Percentiles rank a stretch among this genome's conserved stretches.
Conservation (phyloP, 805 yeast genomes). For the Naumovozyma dairenensis region DNA sequence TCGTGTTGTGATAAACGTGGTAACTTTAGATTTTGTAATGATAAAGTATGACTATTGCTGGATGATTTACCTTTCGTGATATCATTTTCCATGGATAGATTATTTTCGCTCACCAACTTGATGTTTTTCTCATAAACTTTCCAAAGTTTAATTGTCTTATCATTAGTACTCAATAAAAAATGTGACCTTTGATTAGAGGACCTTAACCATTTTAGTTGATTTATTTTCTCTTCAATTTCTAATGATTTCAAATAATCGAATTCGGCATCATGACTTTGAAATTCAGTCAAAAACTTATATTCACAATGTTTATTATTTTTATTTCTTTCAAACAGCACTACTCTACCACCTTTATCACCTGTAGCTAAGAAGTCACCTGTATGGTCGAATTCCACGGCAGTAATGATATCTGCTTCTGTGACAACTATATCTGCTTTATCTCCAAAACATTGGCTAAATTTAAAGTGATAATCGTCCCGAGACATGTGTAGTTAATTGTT, state of each 20-base stretch:
- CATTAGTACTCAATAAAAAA: slow-evolving; percentile 83
- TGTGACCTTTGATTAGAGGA: slow-evolving; percentile 83
- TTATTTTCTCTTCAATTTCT: slow-evolving; percentile 96
- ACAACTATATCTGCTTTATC: slow-evolving; percentile 96
- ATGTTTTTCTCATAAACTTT: slow-evolving; percentile 86
- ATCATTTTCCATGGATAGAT: slow-evolving; percentile 42
- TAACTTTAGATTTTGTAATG: slow-evolving; percentile 46
- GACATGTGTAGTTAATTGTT: too few relatives aligned
- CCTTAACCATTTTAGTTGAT: slow-evolving; percentile 92
- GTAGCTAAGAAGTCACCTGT: slow-evolving; percentile 94
- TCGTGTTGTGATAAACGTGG: slow-evolving; percentile 90
- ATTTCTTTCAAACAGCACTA: slow-evolving; percentile 83
- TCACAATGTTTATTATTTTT: slow-evolving; percentile 63
- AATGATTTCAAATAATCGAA: slow-evolving; percentile 91
- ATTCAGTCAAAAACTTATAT: slow-evolving; percentile 91
- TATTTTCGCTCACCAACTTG: slow-evolving; percentile 86
- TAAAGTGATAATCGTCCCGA: slow-evolving; percentile 35
- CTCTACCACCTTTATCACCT: slow-evolving; percentile 98
- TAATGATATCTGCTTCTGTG: slow-evolving; percentile 94
- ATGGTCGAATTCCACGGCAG: slow-evolving; percentile 93
- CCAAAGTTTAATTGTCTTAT: slow-evolving; percentile 96
- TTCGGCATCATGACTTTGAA: slow-evolving; percentile 97
- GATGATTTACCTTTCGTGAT: slow-evolving; percentile 4
- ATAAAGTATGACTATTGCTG: slow-evolving; percentile 26
- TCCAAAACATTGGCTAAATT: slow-evolving; percentile 96